Base-by-base conservation (phyloP, 73 alveolate genomes). In the Durusdinium trenchii region DNA sequence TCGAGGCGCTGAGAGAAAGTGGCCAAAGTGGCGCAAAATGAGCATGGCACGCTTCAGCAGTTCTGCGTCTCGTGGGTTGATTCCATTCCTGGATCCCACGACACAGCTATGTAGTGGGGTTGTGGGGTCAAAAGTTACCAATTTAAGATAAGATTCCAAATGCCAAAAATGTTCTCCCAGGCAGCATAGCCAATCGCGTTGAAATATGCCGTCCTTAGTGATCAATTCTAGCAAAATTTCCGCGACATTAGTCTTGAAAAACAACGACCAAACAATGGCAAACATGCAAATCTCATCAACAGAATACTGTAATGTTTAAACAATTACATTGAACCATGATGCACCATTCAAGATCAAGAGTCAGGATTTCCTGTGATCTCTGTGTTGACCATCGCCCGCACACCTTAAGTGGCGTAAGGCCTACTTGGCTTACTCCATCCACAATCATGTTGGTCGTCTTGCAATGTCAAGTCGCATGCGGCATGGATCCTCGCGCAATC, bases 331-430 rank as follows among this genome's bases (percentile, higher is more conserved):
- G 42, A 26, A 38, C 28, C 28, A 64, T 32, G n/a, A 64, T 18
- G 6, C 1, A 30, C n/a, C n/a, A 20, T 20, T 23, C 32, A 35
- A 62, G 32, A n/a, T 45, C 98, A 30, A 71, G 98, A 35, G 12
- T 52, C 98, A 91, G 89, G 45, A 91, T 91, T 48, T 91, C 98
- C 48, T 91, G 98, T 43, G 98, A 91, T 78, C 98, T 73, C 79
- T 67, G 90, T 12, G 98, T 91, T 40, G 98, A 91, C 98, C 98
- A 91, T 45, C 98, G 83, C 60, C 98, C 98, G 48, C 98, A 91
- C 6, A 91, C 89, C 94, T 84, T 36, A 36, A 38, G 54, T 16
- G 40, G 35, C 20, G 12, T 52, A 75, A 60, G 73, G 73, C 30
- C 73, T 23, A 32, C 73, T 23, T 32, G 73, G 30, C 69, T 12